Conservation (phyloP, 768 basidiomycete species). For the Omphalotus guepiniiformis region DNA sequence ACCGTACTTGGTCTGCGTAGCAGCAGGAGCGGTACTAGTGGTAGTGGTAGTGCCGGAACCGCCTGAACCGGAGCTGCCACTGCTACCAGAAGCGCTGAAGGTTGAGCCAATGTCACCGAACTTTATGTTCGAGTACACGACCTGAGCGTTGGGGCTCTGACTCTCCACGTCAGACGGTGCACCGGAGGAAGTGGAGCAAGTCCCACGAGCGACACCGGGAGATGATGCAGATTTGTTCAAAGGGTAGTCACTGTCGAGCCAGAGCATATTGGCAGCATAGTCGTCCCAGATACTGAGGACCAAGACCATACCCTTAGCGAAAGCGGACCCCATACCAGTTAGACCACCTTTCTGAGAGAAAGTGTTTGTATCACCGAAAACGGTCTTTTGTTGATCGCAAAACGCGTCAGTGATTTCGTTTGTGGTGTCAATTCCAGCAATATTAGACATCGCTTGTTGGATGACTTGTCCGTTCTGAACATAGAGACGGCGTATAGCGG, state of each 20-base stretch:
- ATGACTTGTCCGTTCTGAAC: conserved; percentile 41
- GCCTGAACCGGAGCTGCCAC: not conserved
- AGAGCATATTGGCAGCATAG: conserved; percentile 51
- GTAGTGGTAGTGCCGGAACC: conserved; percentile 15
- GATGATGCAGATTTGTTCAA: conserved; percentile 25
- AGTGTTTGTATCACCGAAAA: conserved; percentile 33
- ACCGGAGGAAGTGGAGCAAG: conserved; percentile 46
- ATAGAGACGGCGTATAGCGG: conserved; percentile 41
- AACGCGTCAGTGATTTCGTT: conserved; percentile 38
- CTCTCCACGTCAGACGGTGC: conserved; percentile 40
- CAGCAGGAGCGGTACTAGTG: conserved; percentile 19
- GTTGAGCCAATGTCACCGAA: conserved; percentile 48
- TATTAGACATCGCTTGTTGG: conserved; percentile 32
- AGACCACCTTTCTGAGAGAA: conserved; percentile 32
- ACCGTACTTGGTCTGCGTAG: conserved; percentile 31
- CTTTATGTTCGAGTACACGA: conserved; percentile 53
- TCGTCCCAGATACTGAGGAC: conserved; percentile 47
- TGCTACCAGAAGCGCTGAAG: conserved; percentile 14
- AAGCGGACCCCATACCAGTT: conserved; percentile 15
- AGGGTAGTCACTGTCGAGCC: conserved; percentile 53
- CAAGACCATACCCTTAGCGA: conserved; percentile 29
- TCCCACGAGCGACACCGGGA: conserved; percentile 45
- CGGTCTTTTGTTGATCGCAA: conserved; percentile 28
- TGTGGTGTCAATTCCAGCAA: conserved; percentile 27
- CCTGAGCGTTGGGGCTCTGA: conserved; percentile 32